These are phyloP conservation scores for Xylaria sp. DNA, from an alignment of 2,329 filamentous ascomycete genomes.

Conservation along the genomic window DNA sequence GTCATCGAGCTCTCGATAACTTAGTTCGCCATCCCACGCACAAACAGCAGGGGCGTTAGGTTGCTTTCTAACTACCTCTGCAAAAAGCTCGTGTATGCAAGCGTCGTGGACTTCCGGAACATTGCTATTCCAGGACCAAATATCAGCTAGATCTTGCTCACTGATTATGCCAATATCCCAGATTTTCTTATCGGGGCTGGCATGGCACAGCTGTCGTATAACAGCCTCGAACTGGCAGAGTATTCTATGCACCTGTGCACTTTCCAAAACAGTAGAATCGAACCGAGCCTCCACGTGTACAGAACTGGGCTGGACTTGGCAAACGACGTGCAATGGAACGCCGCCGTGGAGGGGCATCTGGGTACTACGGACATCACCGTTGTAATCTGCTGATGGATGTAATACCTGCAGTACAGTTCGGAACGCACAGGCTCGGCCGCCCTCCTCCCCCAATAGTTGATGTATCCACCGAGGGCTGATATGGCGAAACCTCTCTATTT, in stretches of 20 bases:
- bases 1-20: constrained; percentile 8
- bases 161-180: neutral
- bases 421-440: constrained; percentile 3
- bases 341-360: constrained; percentile 1
- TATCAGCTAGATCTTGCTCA: neutral
- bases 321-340: constrained; percentile 2
- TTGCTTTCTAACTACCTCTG: neutral
- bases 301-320: constrained; percentile 4
- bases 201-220: neutral
- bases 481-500: constrained; percentile 6
- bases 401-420: constrained; percentile 7
- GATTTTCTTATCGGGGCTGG: neutral
- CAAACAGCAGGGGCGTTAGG: neutral
- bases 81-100: neutral
- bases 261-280: constrained; percentile 6
- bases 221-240: neutral
- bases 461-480: constrained; percentile 5
- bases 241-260: constrained; percentile 5
- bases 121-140: constrained; percentile 8
- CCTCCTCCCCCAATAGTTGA: constrained; percentile 3
- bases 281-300: constrained; percentile 4
- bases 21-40: constrained; percentile 13
- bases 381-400: constrained; percentile 5
- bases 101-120: neutral
- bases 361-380: constrained; percentile 2